Base-by-base conservation (phyloP, 2,329 filamentous ascomycete species). In the Colletotrichum sublineola region DNA sequence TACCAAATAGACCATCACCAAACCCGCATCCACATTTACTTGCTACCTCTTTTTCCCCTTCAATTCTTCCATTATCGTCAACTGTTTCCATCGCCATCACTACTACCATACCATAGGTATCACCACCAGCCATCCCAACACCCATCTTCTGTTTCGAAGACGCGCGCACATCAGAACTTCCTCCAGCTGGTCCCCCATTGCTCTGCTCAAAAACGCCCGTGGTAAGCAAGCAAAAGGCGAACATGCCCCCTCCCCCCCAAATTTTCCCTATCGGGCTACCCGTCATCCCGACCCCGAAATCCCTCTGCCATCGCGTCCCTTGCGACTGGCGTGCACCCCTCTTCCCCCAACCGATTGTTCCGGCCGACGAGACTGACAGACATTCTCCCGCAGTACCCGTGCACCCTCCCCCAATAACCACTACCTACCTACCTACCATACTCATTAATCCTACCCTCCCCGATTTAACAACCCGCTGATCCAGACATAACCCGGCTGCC, bases 1-100 rank as follows among this genome's bases (percentile, higher is more conserved):
- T 9, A 36, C 36, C 36, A 40, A 9, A 9, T 3, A 9, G 2
- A 73, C 78, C 40, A 42, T 14, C 42, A 44, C 15, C 42, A 20
- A 15, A 4, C 3, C 44, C 44, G 44, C 20, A 46, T 46, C 44
- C 66, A 71, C 77, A 46, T 29, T 71, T 12, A n/a, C 46, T 24
- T 75, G 85, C 85, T 77, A 78, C 79, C 69, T 81, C 82, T 52
- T 76, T 76, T 40, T 0, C 5, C 24, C 12, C n/a, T 15, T 31
- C 50, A 18, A 4, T 24, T n/a, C 14, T 20, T 48, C 15, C 18
- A 5, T 12, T 52, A n/a, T 36, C 61, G 33, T 40, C 33, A 15
- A 40, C 46, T 53, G 14, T 15, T 38, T 52, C 46, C 18, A 52
- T 15, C 46, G 9, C n/a, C 11, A 50, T 36, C 60, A 18, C 24